Conservation (phyloP, 2,329 filamentous ascomycete species). For the Paraphoma chrysanthemicola region DNA sequence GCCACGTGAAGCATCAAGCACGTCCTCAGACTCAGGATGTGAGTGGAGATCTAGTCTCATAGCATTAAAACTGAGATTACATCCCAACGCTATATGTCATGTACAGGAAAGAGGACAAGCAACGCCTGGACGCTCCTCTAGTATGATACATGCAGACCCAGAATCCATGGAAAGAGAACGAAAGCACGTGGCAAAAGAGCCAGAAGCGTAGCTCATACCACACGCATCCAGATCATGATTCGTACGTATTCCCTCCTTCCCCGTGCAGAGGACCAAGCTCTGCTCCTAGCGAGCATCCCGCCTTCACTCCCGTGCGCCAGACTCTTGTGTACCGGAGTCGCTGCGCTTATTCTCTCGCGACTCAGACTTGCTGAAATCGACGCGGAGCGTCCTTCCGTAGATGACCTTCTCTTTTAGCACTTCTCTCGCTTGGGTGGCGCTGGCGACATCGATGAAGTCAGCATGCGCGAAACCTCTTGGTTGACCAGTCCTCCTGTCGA, state of each 20-base stretch:
- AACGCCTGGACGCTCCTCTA: constrained; percentile 36
- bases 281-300: too few species aligned
- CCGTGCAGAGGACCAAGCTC: too few species aligned
- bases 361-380: constrained; percentile 65
- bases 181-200: too few species aligned
- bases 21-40: neutral
- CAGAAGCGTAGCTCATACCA: too few species aligned
- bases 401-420: constrained; percentile 64
- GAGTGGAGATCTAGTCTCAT: neutral
- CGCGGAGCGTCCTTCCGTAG: constrained; percentile 69
- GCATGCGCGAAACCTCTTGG: constrained; percentile 85
- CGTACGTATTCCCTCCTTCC: too few species aligned
- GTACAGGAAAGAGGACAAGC: constrained; percentile 32
- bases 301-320: too few species aligned
- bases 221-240: too few species aligned
- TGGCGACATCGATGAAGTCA: constrained; percentile 74
- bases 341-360: constrained; percentile 11
- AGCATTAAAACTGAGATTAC: constrained; percentile 9
- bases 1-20: neutral
- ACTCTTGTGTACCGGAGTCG: constrained; percentile 23
- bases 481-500: constrained; percentile 81
- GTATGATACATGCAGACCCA: constrained; percentile 41
- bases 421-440: constrained; percentile 67
- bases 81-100: constrained; percentile 12
- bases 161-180: constrained; percentile 5